Evolutionary conservation across 1,284 basidiomycete genomes (phyloP), one percentile per base, ranked within the genome.

Genomic region (Microbotryum intermedium): DNA sequence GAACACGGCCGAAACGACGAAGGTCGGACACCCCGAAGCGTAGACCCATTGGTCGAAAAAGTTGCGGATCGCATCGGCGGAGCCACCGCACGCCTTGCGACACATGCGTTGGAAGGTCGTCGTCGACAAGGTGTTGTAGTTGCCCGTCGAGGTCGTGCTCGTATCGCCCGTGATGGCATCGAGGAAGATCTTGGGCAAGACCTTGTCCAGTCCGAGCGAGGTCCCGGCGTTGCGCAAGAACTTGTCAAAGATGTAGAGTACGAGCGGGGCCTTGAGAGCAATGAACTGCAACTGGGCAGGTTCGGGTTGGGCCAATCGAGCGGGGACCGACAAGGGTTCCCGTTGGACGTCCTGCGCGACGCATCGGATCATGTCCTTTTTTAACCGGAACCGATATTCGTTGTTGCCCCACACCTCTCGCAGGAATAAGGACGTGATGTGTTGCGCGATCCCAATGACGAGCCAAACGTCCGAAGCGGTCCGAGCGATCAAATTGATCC

Each of bases 41-140:
- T 93, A 95, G 66, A 99, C 90, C 95, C 95, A 98, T 74, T 98
- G 94, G 72, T 97, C 91, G 28, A 90, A 87, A 73, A 98, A 99
- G 26, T 83, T 82, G 58, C 88, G 82, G 43, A 91, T 81, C 73
- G 97, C 94, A 20, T 70, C 69, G 25, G 52, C 61, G 23, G 66
- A 63, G 26, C 70, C 72, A 23, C 75, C 74, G 70, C 90, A 92
- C 52, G 95, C 87, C 74, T 95, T 98, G 65, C 92, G 81, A 73
- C 94, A 98, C 47, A 84, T 90, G 56, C 92, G 80, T 64, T 98
- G 79, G 77, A 99, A 98, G 26, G 84, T 83, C 66, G 88, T 85
- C 0, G 95, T 98, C 7, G 91, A 90, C 9, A 99, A 79, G 46
- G 84, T 82, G 73, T 92, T 94, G 67, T 86, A 48, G 20, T 21